These are phyloP conservation scores for Phoma sp. DNA, from an alignment of 2,329 filamentous ascomycete genomes.

Conservation along the genomic window DNA sequence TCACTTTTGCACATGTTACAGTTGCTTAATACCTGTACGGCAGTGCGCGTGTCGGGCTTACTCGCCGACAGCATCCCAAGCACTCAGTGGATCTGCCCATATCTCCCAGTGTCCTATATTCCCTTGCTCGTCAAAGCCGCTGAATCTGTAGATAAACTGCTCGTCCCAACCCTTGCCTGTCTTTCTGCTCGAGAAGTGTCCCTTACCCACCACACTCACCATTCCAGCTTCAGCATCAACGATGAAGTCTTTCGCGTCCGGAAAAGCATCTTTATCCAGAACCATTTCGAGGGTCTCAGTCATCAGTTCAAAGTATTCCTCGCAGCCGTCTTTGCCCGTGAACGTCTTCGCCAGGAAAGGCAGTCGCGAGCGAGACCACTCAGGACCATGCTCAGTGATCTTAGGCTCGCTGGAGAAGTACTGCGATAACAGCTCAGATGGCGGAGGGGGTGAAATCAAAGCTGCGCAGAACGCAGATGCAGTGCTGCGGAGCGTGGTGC, in stretches of 20 bases:
- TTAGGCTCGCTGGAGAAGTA: constrained; percentile 38
- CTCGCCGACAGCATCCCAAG: constrained; percentile 49
- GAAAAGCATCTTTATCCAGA: constrained; percentile 41
- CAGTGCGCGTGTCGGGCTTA: constrained; percentile 1
- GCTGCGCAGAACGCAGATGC: constrained; percentile 40
- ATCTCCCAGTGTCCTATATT: constrained; percentile 54
- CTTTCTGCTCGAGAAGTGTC: constrained; percentile 44
- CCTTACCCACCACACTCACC: constrained; percentile 48
- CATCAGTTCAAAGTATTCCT: constrained; percentile 49
- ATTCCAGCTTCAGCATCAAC: constrained; percentile 47
- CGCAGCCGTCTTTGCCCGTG: constrained; percentile 40
- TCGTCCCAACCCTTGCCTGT: constrained; percentile 52
- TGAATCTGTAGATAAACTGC: constrained; percentile 50
- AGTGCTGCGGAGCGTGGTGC: constrained; percentile 28
- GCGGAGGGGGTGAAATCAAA: constrained; percentile 34
- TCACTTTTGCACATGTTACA: background rate
- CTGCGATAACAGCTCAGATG: constrained; percentile 31
- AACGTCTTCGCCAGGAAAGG: constrained; percentile 52
- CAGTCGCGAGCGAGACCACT: constrained; percentile 45
- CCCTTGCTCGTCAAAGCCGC: constrained; percentile 48
- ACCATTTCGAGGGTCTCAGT: constrained; percentile 43
- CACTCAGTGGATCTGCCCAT: constrained; percentile 53
- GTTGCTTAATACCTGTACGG: background rate
- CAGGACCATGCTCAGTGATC: constrained; percentile 53
- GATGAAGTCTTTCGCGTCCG: constrained; percentile 39